A percentile compares a stretch with the other conserved stretches of the same genome.
These are phyloP conservation scores for Bocquillonia castaneifolia DNA, from an alignment of 441 rosid species.

Conservation along the genomic window DNA sequence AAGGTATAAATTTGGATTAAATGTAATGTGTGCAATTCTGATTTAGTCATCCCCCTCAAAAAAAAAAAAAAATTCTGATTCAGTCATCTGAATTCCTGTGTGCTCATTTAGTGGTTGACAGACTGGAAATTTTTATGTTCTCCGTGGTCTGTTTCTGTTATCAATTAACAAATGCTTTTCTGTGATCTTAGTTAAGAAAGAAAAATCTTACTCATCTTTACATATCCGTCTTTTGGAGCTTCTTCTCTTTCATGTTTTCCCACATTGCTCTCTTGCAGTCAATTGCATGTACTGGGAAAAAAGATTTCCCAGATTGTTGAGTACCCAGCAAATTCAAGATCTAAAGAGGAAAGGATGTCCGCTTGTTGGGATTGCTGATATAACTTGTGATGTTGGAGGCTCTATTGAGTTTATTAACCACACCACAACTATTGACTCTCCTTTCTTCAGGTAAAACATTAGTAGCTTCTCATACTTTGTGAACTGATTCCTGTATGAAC, in stretches of 20 bases:
- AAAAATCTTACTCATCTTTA: not conserved
- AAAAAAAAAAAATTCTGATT: too few relatives aligned
- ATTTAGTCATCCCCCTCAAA: not conserved
- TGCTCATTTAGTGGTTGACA: not conserved
- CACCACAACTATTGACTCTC: slow-evolving; percentile 67
- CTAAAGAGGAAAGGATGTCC: slow-evolving; percentile 55
- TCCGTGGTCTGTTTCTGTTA: not conserved
- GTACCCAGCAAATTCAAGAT: slow-evolving; percentile 62
- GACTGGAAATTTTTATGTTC: not conserved
- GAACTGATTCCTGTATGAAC: not conserved
- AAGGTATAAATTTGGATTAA: not conserved
- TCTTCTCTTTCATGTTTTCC: not conserved
- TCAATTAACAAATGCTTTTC: not conserved
- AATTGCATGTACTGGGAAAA: slow-evolving; percentile 98
- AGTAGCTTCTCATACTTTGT: slow-evolving; percentile 1
- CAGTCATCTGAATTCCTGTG: not conserved
- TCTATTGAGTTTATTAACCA: slow-evolving; percentile 77
- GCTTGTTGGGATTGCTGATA: slow-evolving; percentile 82
- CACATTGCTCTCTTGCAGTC: slow-evolving; percentile 35
- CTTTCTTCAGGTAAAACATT: slow-evolving; percentile 66
- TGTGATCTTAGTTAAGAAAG: not conserved
- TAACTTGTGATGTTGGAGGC: slow-evolving; percentile 86
- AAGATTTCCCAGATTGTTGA: slow-evolving; percentile 74
- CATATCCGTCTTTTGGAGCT: not conserved
- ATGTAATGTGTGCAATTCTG: not conserved